A percentile compares a stretch with the other conserved stretches of the same genome.
Evolutionary conservation across 2,329 filamentous ascomycete genomes (phyloP).

Genomic region (Eurotiales sp.): DNA sequence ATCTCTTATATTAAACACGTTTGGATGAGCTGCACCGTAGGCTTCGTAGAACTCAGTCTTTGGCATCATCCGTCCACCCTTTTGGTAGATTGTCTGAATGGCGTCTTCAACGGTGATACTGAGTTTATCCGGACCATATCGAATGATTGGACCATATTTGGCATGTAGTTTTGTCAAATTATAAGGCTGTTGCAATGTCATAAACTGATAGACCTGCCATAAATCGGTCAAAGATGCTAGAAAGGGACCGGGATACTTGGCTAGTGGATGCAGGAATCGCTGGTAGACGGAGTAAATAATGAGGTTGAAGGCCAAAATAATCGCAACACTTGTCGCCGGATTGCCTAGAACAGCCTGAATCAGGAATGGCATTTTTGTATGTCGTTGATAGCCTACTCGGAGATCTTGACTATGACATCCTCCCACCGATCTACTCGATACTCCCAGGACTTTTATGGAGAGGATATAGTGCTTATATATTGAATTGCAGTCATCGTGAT

Average conservation of each 20-base stretch:
- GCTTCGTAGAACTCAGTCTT: constrained; percentile 37
- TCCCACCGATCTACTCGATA: too few relatives aligned
- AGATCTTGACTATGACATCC: too few relatives aligned
- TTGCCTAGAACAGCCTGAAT: too few relatives aligned
- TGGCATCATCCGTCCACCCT: constrained; percentile 24
- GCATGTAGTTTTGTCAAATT: constrained; percentile 24
- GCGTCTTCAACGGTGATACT: constrained; percentile 27
- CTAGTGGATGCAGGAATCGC: constrained; percentile 25
- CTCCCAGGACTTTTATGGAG: too few relatives aligned
- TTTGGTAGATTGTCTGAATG: constrained; percentile 27
- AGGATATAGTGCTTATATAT: too few relatives aligned
- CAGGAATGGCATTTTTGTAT: too few relatives aligned
- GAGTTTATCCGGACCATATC: constrained; percentile 30
- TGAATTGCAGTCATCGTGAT: too few relatives aligned
- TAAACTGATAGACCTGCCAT: constrained; percentile 27
- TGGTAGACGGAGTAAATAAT: constrained; percentile 2
- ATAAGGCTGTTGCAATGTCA: constrained; percentile 21
- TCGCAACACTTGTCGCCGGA: too few relatives aligned
- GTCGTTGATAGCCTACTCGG: too few relatives aligned
- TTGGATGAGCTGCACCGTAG: constrained; percentile 27
- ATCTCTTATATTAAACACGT: constrained; percentile 34
- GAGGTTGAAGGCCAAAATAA: background rate
- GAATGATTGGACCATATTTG: constrained; percentile 25
- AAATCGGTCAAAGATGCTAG: constrained; percentile 30
- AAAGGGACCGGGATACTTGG: constrained; percentile 29